These are phyloP conservation scores for Zygoascus meyerae DNA, from an alignment of 1,139 yeast species.

Conservation along the genomic window DNA sequence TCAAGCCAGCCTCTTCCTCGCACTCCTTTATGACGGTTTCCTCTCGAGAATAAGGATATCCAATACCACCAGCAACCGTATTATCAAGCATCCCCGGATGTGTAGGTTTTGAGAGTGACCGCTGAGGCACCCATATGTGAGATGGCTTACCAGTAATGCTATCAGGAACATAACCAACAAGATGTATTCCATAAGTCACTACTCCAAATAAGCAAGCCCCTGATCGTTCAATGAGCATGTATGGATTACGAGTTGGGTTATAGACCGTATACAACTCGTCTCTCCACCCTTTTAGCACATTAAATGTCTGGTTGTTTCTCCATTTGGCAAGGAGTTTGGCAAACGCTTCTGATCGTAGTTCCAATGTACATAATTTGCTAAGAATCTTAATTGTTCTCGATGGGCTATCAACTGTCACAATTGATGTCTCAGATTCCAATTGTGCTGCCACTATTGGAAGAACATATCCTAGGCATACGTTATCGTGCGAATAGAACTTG, in stretches of 20 bases:
- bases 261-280: constrained; percentile 73
- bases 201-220: constrained; percentile 78
- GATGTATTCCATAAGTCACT: constrained; percentile 83
- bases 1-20: constrained; percentile 84
- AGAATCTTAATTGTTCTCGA: constrained; percentile 38
- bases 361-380: constrained; percentile 39
- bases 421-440: constrained; percentile 32
- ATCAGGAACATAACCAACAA: constrained; percentile 65
- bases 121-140: constrained; percentile 78
- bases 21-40: constrained; percentile 85
- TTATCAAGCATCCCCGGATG: constrained; percentile 90
- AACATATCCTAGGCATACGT: constrained; percentile 48
- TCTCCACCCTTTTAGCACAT: constrained; percentile 72
- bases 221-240: constrained; percentile 71
- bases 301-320: constrained; percentile 38
- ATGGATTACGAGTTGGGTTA: constrained; percentile 49
- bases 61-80: constrained; percentile 92
- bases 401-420: constrained; percentile 36
- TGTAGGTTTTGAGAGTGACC: constrained; percentile 73
- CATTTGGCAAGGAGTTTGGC: constrained; percentile 42
- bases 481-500: constrained; percentile 48
- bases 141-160: constrained; percentile 35
- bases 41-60: constrained; percentile 66
- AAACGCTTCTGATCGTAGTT: constrained; percentile 44
- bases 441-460: constrained; percentile 42